Conservation (phyloP, 164 flowering plant species). For the Annona squamosa region DNA sequence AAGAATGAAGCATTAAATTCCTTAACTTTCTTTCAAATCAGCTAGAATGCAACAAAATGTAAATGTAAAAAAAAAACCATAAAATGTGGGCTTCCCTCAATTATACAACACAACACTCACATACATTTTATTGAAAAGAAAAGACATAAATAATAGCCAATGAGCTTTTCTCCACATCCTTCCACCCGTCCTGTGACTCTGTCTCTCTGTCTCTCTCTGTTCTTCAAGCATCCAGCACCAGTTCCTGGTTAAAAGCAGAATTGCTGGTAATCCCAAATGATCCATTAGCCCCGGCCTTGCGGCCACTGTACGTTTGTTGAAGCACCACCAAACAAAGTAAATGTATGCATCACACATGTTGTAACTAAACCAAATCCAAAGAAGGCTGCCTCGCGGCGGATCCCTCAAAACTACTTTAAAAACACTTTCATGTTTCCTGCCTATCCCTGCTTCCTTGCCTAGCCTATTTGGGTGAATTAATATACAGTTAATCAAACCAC, state of each 20-base stretch:
- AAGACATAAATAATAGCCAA: conserved; percentile 7
- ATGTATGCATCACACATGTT: conserved; percentile 2
- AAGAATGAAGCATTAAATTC: no score
- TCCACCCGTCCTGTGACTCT: not conserved
- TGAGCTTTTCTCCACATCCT: not conserved
- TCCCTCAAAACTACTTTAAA: not conserved
- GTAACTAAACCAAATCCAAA: conserved; percentile 1
- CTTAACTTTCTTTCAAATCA: no score
- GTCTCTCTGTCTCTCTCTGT: not conserved
- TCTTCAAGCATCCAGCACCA: not conserved
- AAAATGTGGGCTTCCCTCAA: not conserved
- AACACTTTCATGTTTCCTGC: not conserved
- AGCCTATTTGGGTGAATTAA: not conserved
- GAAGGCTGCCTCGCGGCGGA: not conserved
- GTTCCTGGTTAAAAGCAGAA: conserved; percentile 13
- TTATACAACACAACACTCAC: conserved; percentile 4
- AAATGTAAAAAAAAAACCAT: not conserved
- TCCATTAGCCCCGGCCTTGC: not conserved
- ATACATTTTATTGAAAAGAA: not conserved
- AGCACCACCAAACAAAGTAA: not conserved
- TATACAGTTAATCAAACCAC: conserved; percentile 13
- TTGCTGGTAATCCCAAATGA: conserved; percentile 8
- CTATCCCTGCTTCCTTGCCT: not conserved
- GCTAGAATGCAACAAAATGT: no score
- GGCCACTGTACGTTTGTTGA: conserved; percentile 3